Evolutionary conservation across 2,329 filamentous ascomycete genomes (phyloP).

Genomic region (Sporothrix pseudoabietina): DNA sequence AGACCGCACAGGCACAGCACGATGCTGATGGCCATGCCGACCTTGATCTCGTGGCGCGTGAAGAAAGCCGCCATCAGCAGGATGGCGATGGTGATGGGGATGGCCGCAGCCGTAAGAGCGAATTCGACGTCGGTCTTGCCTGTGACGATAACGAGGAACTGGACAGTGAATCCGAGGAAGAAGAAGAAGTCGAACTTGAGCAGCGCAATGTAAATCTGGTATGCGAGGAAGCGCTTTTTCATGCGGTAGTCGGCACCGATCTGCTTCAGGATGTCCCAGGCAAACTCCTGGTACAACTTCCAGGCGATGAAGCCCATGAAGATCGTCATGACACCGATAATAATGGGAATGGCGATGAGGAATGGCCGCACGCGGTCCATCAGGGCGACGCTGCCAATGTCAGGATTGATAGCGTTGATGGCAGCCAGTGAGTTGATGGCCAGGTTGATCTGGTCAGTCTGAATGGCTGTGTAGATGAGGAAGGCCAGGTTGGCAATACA

Average conservation of each 20-base stretch:
- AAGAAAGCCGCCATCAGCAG: conserved; percentile 83
- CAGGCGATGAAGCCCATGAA: conserved; percentile 77
- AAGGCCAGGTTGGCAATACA: conserved; percentile 91
- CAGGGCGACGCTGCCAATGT: conserved; percentile 48
- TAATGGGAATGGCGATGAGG: conserved; percentile 79
- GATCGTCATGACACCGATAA: conserved; percentile 76
- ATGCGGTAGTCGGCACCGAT: conserved; percentile 96
- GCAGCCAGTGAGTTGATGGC: conserved; percentile 64
- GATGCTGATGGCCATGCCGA: conserved; percentile 77
- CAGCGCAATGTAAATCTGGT: conserved; percentile 98
- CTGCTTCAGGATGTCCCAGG: conserved; percentile 99
- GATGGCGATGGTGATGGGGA: conserved; percentile 88
- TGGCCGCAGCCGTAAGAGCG: conserved; percentile 81
- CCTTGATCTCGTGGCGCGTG: conserved; percentile 77
- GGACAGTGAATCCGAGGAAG: conserved; percentile 97
- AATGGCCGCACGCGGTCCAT: conserved; percentile 73
- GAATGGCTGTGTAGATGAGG: conserved; percentile 88
- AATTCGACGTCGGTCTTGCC: conserved; percentile 72
- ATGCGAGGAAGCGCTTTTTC: conserved; percentile 94
- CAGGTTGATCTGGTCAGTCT: conserved; percentile 84
- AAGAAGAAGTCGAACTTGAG: conserved; percentile 99
- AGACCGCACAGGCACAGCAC: conserved; percentile 85
- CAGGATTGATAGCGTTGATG: conserved; percentile 45
- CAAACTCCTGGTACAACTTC: conserved; percentile 98
- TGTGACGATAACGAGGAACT: conserved; percentile 91